A percentile compares a stretch with the other conserved stretches of the same genome.
phyloP scores from a whole-genome alignment of 1,284 basidiomycete genomes.

The Pholiota adiposa region DNA sequence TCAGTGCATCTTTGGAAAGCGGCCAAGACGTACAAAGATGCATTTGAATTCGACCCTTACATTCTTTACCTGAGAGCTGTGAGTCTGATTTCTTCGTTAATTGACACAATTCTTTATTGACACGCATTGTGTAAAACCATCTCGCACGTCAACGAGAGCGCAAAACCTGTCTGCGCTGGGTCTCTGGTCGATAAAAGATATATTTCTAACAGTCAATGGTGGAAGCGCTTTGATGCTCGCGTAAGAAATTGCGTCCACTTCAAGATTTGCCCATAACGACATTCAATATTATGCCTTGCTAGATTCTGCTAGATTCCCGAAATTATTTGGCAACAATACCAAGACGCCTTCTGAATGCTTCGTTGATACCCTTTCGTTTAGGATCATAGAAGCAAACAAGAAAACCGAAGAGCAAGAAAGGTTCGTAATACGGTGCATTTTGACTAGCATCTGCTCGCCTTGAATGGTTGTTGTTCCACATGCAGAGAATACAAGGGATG shows the following conservation, averaged over 20 bases:
- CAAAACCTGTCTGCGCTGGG: neutral
- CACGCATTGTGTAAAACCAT: too few relatives aligned
- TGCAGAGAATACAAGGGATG: slow-evolving; percentile 23
- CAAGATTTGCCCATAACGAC: neutral
- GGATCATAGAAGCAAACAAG: neutral
- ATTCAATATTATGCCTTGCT: neutral
- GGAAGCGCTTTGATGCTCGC: slow-evolving; percentile 15
- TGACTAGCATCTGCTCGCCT: neutral
- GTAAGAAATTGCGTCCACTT: slow-evolving; percentile 4
- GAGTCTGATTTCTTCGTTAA: neutral
- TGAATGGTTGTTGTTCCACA: neutral
- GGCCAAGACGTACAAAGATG: slow-evolving; percentile 7
- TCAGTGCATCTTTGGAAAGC: slow-evolving; percentile 19
- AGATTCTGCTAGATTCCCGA: slow-evolving; percentile 7
- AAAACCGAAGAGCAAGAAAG: slow-evolving; percentile 16
- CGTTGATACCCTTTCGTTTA: slow-evolving; percentile 5
- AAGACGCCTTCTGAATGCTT: slow-evolving; percentile 7
- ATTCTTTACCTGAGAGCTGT: slow-evolving; percentile 8
- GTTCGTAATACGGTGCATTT: neutral
- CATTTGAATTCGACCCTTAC: slow-evolving; percentile 17
- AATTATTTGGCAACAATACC: slow-evolving; percentile 3
- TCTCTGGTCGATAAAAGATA: neutral
- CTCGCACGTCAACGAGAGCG: neutral
- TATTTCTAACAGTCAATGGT: slow-evolving; percentile 9
- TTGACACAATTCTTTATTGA: too few relatives aligned